phyloP scores from a whole-genome alignment of 2,329 filamentous ascomycete genomes.

The Penicillium occitanis region DNA sequence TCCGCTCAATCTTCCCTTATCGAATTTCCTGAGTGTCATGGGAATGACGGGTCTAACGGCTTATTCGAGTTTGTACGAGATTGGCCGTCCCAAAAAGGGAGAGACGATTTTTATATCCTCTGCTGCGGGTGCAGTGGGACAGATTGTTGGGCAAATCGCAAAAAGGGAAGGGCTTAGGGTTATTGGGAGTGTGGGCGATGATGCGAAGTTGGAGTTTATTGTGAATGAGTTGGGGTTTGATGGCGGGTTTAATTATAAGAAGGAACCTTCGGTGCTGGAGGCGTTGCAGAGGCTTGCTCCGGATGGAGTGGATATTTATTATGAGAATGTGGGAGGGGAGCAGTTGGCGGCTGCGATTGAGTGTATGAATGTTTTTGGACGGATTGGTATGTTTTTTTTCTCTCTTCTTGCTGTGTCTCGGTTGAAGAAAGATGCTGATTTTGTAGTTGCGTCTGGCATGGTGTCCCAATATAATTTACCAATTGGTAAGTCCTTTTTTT shows the following conservation, averaged over 20 bases:
- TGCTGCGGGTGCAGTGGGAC: constrained; percentile 77
- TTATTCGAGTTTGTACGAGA: constrained; percentile 71
- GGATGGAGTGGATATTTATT: constrained; percentile 79
- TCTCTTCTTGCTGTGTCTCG: neutral
- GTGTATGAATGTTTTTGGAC: constrained; percentile 63
- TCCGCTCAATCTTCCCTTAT: constrained; percentile 50
- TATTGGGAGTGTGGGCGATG: constrained; percentile 75
- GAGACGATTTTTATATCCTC: constrained; percentile 82
- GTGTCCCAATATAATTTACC: constrained; percentile 73
- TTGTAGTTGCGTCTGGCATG: constrained; percentile 58
- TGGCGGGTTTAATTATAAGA: constrained; percentile 84
- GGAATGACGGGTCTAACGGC: constrained; percentile 78
- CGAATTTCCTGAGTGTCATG: constrained; percentile 77
- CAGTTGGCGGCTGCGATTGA: constrained; percentile 68
- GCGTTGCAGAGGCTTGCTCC: constrained; percentile 71
- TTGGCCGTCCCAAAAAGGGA: constrained; percentile 71
- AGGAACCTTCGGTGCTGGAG: constrained; percentile 62
- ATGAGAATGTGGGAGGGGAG: constrained; percentile 76
- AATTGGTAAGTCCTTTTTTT: constrained; percentile 22
- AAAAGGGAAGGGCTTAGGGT: constrained; percentile 78
- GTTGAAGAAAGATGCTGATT: neutral
- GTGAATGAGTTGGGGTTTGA: constrained; percentile 69
- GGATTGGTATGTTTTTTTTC: constrained; percentile 49
- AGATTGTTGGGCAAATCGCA: constrained; percentile 78
- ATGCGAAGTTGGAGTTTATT: constrained; percentile 77